Base-by-base conservation (phyloP, 495 filamentous ascomycete genomes). In the Penicillium turbatum region DNA sequence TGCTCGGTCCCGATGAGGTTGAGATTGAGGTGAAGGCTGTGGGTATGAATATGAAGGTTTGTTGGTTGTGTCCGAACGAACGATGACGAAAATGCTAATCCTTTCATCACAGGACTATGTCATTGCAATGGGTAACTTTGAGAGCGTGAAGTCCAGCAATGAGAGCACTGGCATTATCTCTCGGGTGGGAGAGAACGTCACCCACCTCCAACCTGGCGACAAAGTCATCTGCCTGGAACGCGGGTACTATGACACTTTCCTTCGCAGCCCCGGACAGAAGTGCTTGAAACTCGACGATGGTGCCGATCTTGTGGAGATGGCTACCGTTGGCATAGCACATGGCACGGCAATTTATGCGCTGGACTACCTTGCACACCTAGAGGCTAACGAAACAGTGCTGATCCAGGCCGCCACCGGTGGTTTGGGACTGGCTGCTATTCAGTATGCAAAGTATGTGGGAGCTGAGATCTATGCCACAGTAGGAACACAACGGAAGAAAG, bases 21-120 rank as follows among this genome's bases (percentile, higher is more conserved):
- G 48, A 57, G 34, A 53, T 57, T 32, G 48, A 57, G 24, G 38
- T 53, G 6, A 53, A 57, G 19, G 54, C 54, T 11, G 48, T 53
- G n/a, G 54, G 54, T 5, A 31, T 57, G 48, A 57, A 57, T 26
- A 29, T 43, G 24, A 43, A 43, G 24, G 40, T 43, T n/a, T 10
- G 24, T n/a, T 27, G 27, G 5, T 9, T 10, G n/a, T 24, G 21
- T 24, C 21, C 2, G 4, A 24, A 24, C 21, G 4, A 4, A 24
- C 21, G 2, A 24, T 24, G 4, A 4, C 21, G 4, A 24, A 24
- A 2, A 4, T 24, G 21, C 21, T 24, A 4, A 24, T 24, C 21
- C 4, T 2, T 24, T 5, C 21, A 43, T 43, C 3, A 29, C 24
- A 41, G 39, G 39, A 41, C 19, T 41, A 41, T 21, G 39, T 41